These are phyloP conservation scores for Chaetomium tenue DNA, from an alignment of 495 filamentous ascomycete genomes.

Conservation along the genomic window DNA sequence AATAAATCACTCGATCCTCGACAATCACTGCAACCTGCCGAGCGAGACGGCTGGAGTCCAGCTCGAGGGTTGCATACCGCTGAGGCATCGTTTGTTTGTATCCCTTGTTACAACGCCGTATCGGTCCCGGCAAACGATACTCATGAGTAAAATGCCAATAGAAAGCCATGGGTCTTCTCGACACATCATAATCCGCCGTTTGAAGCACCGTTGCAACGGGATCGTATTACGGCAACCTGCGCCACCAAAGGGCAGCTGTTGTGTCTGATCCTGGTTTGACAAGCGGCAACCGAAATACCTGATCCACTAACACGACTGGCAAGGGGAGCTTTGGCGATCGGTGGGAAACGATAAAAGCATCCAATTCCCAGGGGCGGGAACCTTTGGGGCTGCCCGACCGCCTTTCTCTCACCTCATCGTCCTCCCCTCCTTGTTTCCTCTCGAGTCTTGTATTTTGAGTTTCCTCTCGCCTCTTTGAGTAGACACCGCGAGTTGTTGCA, in stretches of 20 bases:
- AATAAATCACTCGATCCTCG: background rate
- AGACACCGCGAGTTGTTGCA: background rate
- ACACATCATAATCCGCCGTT: background rate
- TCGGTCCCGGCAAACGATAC: too few relatives aligned
- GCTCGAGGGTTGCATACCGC: background rate
- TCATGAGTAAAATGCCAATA: background rate
- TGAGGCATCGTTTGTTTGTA: background rate
- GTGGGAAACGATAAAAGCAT: slow-evolving; percentile 30
- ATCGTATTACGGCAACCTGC: slow-evolving; percentile 6
- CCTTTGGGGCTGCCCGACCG: slow-evolving; percentile 11
- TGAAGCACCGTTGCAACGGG: background rate
- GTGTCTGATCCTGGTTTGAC: slow-evolving; percentile 24
- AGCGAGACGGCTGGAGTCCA: background rate
- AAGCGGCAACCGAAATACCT: slow-evolving; percentile 20
- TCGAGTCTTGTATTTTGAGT: background rate
- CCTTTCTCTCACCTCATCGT: slow-evolving; percentile 7
- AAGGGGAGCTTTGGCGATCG: slow-evolving; percentile 15
- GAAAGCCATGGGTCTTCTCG: too few relatives aligned
- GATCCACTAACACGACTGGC: slow-evolving; percentile 29
- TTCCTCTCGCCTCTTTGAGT: background rate
- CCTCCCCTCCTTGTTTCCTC: slow-evolving; percentile 8
- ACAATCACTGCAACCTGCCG: background rate
- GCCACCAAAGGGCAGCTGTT: slow-evolving; percentile 12
- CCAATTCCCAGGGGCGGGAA: slow-evolving; percentile 19
- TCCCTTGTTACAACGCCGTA: background rate